Conservation (phyloP, 768 basidiomycete genomes). For the Russula foetens region DNA sequence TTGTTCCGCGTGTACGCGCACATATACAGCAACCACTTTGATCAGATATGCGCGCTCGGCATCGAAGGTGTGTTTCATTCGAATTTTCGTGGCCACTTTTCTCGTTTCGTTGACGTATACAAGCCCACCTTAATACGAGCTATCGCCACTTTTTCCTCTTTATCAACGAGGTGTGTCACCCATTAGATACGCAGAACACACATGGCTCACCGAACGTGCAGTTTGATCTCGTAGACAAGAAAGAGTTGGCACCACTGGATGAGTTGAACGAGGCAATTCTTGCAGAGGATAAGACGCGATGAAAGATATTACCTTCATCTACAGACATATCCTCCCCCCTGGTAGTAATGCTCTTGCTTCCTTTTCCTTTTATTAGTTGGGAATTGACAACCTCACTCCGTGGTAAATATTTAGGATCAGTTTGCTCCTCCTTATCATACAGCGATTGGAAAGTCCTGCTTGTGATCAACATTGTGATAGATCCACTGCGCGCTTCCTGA, state of each 20-base stretch:
- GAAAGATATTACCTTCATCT: background rate
- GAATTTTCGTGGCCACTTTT: background rate
- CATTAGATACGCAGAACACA: background rate
- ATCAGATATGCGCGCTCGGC: conserved; percentile 95
- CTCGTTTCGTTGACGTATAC: background rate
- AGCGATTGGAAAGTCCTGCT: background rate
- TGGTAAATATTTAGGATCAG: background rate
- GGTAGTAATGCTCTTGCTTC: background rate
- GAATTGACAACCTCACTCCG: background rate
- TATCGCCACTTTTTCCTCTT: conserved; percentile 98
- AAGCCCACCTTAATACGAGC: conserved; percentile 97
- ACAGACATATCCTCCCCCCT: background rate
- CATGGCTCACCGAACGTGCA: conserved; percentile 26
- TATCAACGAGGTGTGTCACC: conserved; percentile 71
- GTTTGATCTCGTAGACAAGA: conserved; percentile 95
- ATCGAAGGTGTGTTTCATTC: conserved; percentile 70
- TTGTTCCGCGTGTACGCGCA: conserved; percentile 97
- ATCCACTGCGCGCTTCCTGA: background rate
- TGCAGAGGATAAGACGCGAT: conserved; percentile 41
- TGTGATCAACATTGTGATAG: background rate
- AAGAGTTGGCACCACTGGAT: conserved; percentile 89
- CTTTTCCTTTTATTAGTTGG: background rate
- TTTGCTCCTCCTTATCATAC: background rate
- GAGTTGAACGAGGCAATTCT: conserved; percentile 92
- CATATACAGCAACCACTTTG: conserved; percentile 98